These are phyloP conservation scores for Macadamia integrifolia DNA, from an alignment of 164 flowering plant genomes.

Conservation along the genomic window DNA sequence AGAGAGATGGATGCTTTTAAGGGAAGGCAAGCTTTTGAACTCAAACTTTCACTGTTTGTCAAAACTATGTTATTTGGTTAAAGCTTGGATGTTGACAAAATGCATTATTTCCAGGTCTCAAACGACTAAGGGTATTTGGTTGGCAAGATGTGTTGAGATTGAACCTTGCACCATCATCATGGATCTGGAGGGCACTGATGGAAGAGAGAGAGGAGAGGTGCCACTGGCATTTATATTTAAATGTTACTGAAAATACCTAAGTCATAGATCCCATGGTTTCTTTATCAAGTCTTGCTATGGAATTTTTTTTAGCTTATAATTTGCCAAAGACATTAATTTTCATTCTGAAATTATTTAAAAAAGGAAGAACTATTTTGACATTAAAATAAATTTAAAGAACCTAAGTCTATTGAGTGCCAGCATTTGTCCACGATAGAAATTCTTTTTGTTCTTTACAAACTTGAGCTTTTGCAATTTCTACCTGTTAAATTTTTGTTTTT, in stretches of 20 bases:
- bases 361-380: too few species aligned
- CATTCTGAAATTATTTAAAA: too few species aligned
- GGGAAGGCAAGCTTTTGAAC: slow-evolving; percentile 44
- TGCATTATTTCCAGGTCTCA: slow-evolving; percentile 43
- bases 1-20: slow-evolving; percentile 76
- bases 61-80: too few species aligned
- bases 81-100: background rate
- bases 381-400: too few species aligned
- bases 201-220: slow-evolving; percentile 89
- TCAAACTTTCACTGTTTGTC: too few species aligned
- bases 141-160: slow-evolving; percentile 61
- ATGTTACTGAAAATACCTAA: background rate
- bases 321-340: background rate
- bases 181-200: slow-evolving; percentile 89
- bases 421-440: too few species aligned
- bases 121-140: slow-evolving; percentile 85
- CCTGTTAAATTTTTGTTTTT: too few species aligned
- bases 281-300: background rate
- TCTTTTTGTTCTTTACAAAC: too few species aligned
- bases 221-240: background rate
- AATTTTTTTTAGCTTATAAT: background rate
- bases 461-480: too few species aligned
- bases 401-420: too few species aligned
- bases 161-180: slow-evolving; percentile 73
- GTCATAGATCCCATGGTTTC: too few species aligned